Conservation (phyloP, 495 filamentous ascomycete genomes). For the Alectoria sarmentosa region DNA sequence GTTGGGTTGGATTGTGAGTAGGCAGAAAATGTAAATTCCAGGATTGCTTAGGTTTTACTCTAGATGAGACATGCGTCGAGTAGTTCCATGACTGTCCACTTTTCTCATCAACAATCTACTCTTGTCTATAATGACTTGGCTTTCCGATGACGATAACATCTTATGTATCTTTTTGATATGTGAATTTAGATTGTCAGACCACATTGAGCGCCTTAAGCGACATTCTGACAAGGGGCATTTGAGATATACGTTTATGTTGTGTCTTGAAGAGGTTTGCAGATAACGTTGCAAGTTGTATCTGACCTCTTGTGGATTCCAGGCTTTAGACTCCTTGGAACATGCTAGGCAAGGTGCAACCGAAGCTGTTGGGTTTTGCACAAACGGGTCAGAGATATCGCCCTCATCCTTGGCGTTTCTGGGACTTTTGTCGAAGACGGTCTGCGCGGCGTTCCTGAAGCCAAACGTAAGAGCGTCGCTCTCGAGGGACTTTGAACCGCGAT, state of each 20-base stretch:
- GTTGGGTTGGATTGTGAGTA: no score
- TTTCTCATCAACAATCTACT: not conserved
- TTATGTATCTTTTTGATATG: slow-evolving; percentile 4
- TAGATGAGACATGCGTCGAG: not conserved
- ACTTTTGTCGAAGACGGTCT: no score
- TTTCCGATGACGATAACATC: not conserved
- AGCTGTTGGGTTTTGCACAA: not conserved
- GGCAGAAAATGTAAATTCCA: no score
- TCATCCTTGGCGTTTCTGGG: no score
- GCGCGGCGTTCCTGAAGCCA: no score
- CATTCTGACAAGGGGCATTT: slow-evolving; percentile 8
- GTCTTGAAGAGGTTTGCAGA: not conserved
- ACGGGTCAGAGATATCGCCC: not conserved
- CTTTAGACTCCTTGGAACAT: not conserved
- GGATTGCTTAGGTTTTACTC: not conserved
- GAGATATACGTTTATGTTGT: not conserved
- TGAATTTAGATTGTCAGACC: slow-evolving; percentile 2
- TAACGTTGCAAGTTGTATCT: slow-evolving; percentile 2
- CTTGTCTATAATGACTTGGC: not conserved
- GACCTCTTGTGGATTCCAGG: slow-evolving; percentile 6
- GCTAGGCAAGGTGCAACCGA: not conserved
- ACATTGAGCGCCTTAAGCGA: not conserved
- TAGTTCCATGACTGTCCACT: not conserved
- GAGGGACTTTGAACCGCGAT: no score
- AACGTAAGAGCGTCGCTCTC: no score